A percentile compares a stretch with the other conserved stretches of the same genome.
Conservation (phyloP, 106 monocot genomes). For the Cymbidium sinense region DNA sequence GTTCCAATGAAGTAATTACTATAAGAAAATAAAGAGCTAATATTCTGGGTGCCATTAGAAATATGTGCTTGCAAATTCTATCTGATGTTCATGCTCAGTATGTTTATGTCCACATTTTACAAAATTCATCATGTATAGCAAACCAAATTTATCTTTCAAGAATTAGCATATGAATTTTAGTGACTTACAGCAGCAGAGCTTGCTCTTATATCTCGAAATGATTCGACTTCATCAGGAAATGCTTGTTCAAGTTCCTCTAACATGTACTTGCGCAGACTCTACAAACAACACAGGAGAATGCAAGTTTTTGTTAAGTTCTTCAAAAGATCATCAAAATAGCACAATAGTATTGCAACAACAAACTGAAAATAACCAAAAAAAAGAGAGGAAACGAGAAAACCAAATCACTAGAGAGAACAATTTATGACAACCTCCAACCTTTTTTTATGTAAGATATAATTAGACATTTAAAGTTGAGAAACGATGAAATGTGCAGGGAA, state of each 20-base stretch:
- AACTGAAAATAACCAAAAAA: not conserved
- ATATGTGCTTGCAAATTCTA: not conserved
- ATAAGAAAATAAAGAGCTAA: not conserved
- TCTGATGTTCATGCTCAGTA: not conserved
- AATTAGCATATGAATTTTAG: not conserved
- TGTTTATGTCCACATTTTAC: not conserved
- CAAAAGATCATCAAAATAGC: not conserved
- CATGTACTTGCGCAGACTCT: conserved; percentile 75
- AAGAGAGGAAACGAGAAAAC: not conserved
- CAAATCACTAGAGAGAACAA: not conserved
- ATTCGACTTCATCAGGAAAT: conserved; percentile 86
- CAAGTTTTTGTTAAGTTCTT: not conserved
- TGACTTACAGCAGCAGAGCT: conserved; percentile 79
- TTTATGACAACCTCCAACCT: not conserved
- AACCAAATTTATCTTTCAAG: not conserved
- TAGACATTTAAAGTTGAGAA: not conserved
- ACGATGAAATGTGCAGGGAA: not conserved
- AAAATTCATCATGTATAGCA: not conserved
- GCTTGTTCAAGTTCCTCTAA: conserved; percentile 82
- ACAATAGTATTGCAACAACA: not conserved
- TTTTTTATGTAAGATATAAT: not conserved
- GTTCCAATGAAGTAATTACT: not conserved
- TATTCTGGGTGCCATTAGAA: not conserved
- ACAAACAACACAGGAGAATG: conserved; percentile 2
- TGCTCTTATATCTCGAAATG: conserved; percentile 70